Base-by-base conservation (phyloP, 768 basidiomycete genomes). In the Chalciporus pseudorubinellus region DNA sequence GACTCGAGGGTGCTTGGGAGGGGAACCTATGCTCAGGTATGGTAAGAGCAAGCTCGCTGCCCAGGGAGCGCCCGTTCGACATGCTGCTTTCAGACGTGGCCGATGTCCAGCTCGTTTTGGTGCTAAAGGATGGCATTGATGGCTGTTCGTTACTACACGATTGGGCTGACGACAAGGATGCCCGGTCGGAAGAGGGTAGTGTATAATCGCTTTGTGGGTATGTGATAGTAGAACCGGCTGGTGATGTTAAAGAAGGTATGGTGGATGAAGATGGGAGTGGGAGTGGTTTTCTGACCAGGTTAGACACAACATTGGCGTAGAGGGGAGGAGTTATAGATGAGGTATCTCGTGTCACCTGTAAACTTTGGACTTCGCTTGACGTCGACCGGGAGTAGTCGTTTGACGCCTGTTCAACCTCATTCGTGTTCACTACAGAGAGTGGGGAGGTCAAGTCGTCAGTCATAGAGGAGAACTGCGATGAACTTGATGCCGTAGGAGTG, bases 361-460 rank as follows among this genome's bases (percentile, higher is more conserved):
- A 8, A 29, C 29, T 46, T 31, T 52, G 59, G 6, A 31, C 24
- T 12, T 56, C 62, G 20, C n/a, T 53, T 12, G 44, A 10, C 0
- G 49, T 34, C 34, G 44, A 42, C 44, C 28, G 57, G 18, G 34
- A 4, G 21, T 29, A 12, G 13, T 60, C 58, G 26, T 19, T 31
- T 13, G 39, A 22, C n/a, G 45, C 56, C 8, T 42, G 46, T 24
- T 56, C 43, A 8, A 22, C 19, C 29, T 48, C 61, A 18, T 52
- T 60, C 46, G 61, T 58, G 41, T 60, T 62, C 16, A 31, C 47
- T 4, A 60, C 56, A 13, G 69, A 44, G 19, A 56, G 56, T 34
- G 57, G 59, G 5, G 70, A 66, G 14, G 69, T 39, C 3, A 61
- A 36, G 40, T 74, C 70, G n/a, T 70, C 60, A 3, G 48, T 40